These are phyloP conservation scores for Irpex sp. DNA, from an alignment of 1,284 basidiomycete species.

Conservation along the genomic window DNA sequence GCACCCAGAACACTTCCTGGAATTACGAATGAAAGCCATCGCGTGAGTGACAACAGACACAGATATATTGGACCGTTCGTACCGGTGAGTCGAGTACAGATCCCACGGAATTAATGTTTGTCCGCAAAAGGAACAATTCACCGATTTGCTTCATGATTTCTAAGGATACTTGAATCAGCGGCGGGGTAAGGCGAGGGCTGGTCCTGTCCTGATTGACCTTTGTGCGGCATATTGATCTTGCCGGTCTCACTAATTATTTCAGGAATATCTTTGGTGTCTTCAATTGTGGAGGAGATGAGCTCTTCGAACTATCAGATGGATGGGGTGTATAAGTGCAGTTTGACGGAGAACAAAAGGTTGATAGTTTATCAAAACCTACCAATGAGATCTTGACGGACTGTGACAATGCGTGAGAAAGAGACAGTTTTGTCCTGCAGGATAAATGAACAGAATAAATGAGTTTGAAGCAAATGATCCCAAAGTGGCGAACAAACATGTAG, in stretches of 20 bases:
- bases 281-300: constrained; percentile 90
- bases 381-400: constrained; percentile 97
- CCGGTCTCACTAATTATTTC: constrained; percentile 92
- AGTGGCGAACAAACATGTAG: constrained; percentile 72
- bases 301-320: constrained; percentile 70
- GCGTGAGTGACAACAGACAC: neutral
- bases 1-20: constrained; percentile 91
- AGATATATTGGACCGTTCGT: constrained; percentile 24
- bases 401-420: constrained; percentile 90
- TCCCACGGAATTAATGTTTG: constrained; percentile 95
- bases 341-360: neutral
- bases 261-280: constrained; percentile 95
- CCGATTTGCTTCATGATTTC: constrained; percentile 99
- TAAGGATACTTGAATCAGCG: constrained; percentile 21
- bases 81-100: constrained; percentile 94
- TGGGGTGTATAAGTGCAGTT: neutral
- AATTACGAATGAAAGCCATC: constrained; percentile 1
- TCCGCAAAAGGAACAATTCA: constrained; percentile 88
- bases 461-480: constrained; percentile 13
- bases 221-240: constrained; percentile 87
- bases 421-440: constrained; percentile 83
- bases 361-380: constrained; percentile 35
- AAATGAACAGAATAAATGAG: constrained; percentile 10
- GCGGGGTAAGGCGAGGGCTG: neutral
- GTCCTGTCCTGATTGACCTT: constrained; percentile 41